Percentiles rank a stretch among this genome's conserved stretches.
These are phyloP conservation scores for Picea abies DNA, from an alignment of 83 land plant genomes.

Conservation along the genomic window DNA sequence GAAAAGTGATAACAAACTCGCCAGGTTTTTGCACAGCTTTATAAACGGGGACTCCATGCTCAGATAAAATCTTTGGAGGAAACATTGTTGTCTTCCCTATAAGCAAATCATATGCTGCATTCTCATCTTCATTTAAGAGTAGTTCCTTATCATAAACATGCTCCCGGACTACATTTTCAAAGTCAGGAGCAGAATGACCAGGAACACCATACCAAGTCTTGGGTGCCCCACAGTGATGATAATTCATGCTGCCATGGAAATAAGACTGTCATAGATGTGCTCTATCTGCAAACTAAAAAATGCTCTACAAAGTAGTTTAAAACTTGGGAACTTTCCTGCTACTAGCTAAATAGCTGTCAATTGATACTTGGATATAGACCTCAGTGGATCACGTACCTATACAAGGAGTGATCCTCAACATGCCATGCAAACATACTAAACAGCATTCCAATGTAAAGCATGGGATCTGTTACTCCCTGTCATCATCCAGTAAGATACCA, in stretches of 20 bases:
- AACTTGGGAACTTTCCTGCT: neutral
- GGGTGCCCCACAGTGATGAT: slow-evolving; percentile 82
- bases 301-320: neutral
- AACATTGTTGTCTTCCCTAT: slow-evolving; percentile 78
- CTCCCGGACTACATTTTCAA: slow-evolving; percentile 66
- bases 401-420: slow-evolving; percentile 92
- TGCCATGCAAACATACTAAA: slow-evolving; percentile 98
- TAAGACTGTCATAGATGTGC: neutral
- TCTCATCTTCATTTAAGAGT: slow-evolving; percentile 55
- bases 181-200: too few relatives aligned
- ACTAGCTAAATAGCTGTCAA: neutral
- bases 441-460: slow-evolving; percentile 96
- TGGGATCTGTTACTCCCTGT: slow-evolving; percentile 93
- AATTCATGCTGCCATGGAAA: slow-evolving; percentile 71
- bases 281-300: slow-evolving; percentile 3
- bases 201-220: too few relatives aligned
- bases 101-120: slow-evolving; percentile 84
- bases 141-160: slow-evolving; percentile 71
- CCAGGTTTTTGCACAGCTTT: slow-evolving; percentile 97
- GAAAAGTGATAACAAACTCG: slow-evolving; percentile 94
- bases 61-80: slow-evolving; percentile 61
- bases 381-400: slow-evolving; percentile 50
- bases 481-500: slow-evolving; percentile 2
- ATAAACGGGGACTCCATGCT: slow-evolving; percentile 72
- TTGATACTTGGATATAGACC: neutral